Conservation (phyloP, 1,284 basidiomycete species). For the Trametes sp. region DNA sequence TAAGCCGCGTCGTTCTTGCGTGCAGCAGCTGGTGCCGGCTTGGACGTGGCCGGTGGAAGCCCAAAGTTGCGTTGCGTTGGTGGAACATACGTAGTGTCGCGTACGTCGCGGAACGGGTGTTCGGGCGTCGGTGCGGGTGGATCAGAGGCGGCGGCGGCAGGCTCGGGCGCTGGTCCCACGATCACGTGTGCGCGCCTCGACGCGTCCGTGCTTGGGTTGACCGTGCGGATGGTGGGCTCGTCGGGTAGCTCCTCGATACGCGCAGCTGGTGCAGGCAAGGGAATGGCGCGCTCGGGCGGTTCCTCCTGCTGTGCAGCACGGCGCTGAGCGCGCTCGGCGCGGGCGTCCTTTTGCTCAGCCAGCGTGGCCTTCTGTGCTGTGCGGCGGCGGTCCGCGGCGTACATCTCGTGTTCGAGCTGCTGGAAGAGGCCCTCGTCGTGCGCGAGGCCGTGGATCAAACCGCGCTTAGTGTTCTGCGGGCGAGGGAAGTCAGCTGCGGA, state of each 20-base stretch:
- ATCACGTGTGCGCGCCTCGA: not conserved
- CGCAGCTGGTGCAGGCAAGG: not conserved
- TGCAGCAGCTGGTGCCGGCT: not conserved
- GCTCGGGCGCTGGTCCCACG: not conserved
- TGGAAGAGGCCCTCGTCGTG: slow-evolving; percentile 1
- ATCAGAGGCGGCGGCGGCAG: too few relatives aligned
- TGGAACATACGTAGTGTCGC: slow-evolving; percentile 15
- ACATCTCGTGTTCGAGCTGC: slow-evolving; percentile 12
- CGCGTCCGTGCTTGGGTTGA: not conserved
- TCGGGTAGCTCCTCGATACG: slow-evolving; percentile 13
- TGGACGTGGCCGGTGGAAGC: not conserved
- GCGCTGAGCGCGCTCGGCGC: not conserved
- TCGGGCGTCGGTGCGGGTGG: too few relatives aligned
- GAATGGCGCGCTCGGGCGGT: not conserved
- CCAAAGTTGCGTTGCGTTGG: slow-evolving; percentile 10
- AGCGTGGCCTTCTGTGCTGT: not conserved
- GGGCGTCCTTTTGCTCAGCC: not conserved
- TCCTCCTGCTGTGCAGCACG: slow-evolving; percentile 1
- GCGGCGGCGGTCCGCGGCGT: slow-evolving; percentile 2
- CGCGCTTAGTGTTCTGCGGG: not conserved
- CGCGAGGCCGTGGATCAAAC: not conserved
- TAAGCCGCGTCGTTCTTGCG: slow-evolving; percentile 20
- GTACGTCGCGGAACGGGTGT: slow-evolving; percentile 13
- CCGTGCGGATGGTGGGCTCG: not conserved
- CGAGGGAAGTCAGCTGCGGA: not conserved